phyloP scores from a whole-genome alignment of 768 basidiomycete species.

The Gyrodon lividus region DNA sequence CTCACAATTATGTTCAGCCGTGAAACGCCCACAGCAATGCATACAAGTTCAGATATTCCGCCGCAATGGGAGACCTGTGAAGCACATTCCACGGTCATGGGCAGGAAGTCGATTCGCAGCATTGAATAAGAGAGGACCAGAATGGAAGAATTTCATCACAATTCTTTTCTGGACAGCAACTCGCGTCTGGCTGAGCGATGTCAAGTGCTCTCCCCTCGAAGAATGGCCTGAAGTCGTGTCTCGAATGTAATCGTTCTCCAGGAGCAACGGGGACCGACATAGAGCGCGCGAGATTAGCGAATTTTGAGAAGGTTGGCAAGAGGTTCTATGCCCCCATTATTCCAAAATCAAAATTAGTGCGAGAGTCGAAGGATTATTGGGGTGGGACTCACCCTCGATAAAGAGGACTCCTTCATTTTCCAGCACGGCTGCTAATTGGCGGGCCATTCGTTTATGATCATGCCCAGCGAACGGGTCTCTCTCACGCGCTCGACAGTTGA shows the following conservation, averaged over 20 bases:
- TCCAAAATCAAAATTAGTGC: background rate
- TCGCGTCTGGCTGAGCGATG: constrained; percentile 67
- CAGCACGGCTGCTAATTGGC: constrained; percentile 59
- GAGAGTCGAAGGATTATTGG: background rate
- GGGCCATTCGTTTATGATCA: constrained; percentile 70
- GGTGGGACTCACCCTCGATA: constrained; percentile 49
- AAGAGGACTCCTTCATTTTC: constrained; percentile 62
- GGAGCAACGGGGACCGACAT: constrained; percentile 62
- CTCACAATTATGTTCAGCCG: constrained; percentile 63
- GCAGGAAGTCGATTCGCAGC: no score
- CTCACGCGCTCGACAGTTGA: constrained; percentile 53
- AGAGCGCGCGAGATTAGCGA: constrained; percentile 53
- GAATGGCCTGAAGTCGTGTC: constrained; percentile 63
- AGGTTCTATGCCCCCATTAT: constrained; percentile 39
- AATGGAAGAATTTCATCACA: no score
- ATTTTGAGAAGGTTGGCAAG: constrained; percentile 64
- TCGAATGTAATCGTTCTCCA: constrained; percentile 62
- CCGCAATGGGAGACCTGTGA: constrained; percentile 56
- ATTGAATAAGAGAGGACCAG: no score
- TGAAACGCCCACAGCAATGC: constrained; percentile 59
- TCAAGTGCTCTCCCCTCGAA: constrained; percentile 63
- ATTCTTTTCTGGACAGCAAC: constrained; percentile 12
- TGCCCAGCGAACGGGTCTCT: constrained; percentile 48
- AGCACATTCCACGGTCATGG: no score
- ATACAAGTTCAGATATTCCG: constrained; percentile 57